Evolutionary conservation across 2,329 filamentous ascomycete genomes (phyloP).

Genomic region (Fusarium sp.): DNA sequence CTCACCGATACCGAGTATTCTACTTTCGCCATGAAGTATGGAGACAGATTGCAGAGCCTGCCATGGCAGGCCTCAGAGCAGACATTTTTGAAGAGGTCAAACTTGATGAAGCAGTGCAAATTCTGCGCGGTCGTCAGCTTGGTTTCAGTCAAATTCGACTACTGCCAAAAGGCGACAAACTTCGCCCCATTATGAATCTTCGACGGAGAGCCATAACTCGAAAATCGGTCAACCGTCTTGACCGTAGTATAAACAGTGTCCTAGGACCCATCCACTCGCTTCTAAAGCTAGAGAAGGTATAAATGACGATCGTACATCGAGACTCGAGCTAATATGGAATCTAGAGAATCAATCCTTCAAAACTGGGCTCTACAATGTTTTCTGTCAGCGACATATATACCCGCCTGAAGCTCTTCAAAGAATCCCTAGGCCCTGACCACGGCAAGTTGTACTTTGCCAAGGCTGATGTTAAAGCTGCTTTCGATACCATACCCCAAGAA

Average conservation of each 20-base stretch:
- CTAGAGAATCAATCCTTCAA: constrained; percentile 63
- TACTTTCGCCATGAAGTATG: constrained; percentile 97
- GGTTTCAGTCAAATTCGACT: constrained; percentile 85
- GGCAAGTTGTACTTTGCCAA: constrained; percentile 85
- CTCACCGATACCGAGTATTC: constrained; percentile 83
- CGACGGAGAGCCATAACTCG: constrained; percentile 70
- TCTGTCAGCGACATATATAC: constrained; percentile 84
- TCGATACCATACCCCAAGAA: constrained; percentile 92
- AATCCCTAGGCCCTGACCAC: constrained; percentile 55
- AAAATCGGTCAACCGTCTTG: constrained; percentile 73
- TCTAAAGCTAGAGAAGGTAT: constrained; percentile 82
- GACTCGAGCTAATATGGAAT: constrained; percentile 28
- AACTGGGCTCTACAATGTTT: constrained; percentile 83
- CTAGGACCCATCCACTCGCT: constrained; percentile 81
- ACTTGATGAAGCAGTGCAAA: constrained; percentile 64
- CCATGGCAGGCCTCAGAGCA: constrained; percentile 73
- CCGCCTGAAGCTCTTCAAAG: constrained; percentile 78
- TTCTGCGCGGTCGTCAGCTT: constrained; percentile 73
- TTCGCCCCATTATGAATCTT: constrained; percentile 91
- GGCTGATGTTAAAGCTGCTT: constrained; percentile 90
- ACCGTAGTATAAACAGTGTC: constrained; percentile 60
- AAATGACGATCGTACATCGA: neutral
- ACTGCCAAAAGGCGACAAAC: constrained; percentile 80
- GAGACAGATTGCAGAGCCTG: constrained; percentile 80
- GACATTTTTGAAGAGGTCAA: constrained; percentile 85